A percentile compares a stretch with the other conserved stretches of the same genome.
Evolutionary conservation across 2,329 filamentous ascomycete genomes (phyloP).

Genomic region (Rhynchosporium graminicola): DNA sequence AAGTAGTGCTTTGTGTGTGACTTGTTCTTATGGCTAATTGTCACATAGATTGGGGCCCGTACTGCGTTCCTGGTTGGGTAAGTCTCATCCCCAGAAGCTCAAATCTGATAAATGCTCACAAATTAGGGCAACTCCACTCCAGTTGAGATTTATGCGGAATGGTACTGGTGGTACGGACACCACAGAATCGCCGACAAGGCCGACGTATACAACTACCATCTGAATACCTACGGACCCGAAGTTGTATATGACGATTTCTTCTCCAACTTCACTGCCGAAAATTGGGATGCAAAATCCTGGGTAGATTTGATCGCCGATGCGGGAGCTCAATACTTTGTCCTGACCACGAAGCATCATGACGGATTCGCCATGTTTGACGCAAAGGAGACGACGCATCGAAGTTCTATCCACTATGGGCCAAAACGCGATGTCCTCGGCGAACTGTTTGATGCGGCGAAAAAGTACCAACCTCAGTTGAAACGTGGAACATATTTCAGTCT

Average conservation of each 20-base stretch:
- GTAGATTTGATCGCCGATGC: constrained; percentile 54
- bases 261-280: constrained; percentile 51
- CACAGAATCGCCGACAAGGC: constrained; percentile 47
- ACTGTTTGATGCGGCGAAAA: constrained; percentile 46
- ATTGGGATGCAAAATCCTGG: constrained; percentile 54
- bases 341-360: constrained; percentile 51
- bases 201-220: constrained; percentile 50
- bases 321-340: constrained; percentile 51
- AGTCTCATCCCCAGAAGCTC: not conserved
- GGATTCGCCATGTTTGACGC: constrained; percentile 50
- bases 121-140: constrained; percentile 29
- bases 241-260: constrained; percentile 59
- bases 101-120: not conserved
- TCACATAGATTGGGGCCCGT: constrained; percentile 46
- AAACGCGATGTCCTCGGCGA: constrained; percentile 46
- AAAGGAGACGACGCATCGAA: constrained; percentile 44
- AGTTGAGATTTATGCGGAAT: constrained; percentile 45
- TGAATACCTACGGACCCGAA: constrained; percentile 52
- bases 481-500: constrained; percentile 52
- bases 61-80: constrained; percentile 57
- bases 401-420: constrained; percentile 46
- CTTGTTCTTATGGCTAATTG: not conserved
- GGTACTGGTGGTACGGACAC: constrained; percentile 53
- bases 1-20: not conserved
- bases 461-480: constrained; percentile 45